Base-by-base conservation (phyloP, 2,329 filamentous ascomycete species). In the Aspergillus pseudotamarii region DNA sequence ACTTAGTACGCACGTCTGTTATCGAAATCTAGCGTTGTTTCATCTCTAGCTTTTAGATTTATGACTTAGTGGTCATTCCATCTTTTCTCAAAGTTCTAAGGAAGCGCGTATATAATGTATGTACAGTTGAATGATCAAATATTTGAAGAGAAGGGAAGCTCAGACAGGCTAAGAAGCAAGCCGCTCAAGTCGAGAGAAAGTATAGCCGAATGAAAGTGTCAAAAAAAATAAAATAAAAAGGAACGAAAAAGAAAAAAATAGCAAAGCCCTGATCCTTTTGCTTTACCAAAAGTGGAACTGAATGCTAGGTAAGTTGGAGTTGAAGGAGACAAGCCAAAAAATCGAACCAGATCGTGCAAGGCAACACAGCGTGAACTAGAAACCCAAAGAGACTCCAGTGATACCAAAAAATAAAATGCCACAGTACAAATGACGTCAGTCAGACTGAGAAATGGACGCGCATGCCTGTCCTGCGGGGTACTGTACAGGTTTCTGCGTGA, bases 51-150 rank as follows among this genome's bases (percentile, higher is more conserved):
- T 26, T 26, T n/a, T 36, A 38, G 30, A 21, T 26, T 4, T 55
- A 19, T 55, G 32, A 6, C 5, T 28, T 26, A 26, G 14, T 55
- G 51, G 55, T 46, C 10, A 28, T 57, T 46, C 14, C 23, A 30
- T 43, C 23, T 46, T 57, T 45, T 57, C 34, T 38, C 32, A 9
- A 23, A 36, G 26, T 26, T 38, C 8, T 12, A 38, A 55, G 23
- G 51, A 54, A 55, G 21, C 11, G 51, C 21, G 23, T 43, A 32
- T 41, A 45, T 26, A 58, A 62, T 32, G 14, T 58, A 62, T 62
- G 46, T 62, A 62, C 60, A 58, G 26, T 23, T 28, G 38, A 59
- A 45, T 23, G 21, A 12, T 28, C 51, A 55, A 55, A 26, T 55
- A 55, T 55, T 55, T 50, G 19, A 59, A 28, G 14, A 36, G 41